These are phyloP conservation scores for Suhomyces taliae DNA, from an alignment of 1,139 yeast genomes.

Conservation along the genomic window DNA sequence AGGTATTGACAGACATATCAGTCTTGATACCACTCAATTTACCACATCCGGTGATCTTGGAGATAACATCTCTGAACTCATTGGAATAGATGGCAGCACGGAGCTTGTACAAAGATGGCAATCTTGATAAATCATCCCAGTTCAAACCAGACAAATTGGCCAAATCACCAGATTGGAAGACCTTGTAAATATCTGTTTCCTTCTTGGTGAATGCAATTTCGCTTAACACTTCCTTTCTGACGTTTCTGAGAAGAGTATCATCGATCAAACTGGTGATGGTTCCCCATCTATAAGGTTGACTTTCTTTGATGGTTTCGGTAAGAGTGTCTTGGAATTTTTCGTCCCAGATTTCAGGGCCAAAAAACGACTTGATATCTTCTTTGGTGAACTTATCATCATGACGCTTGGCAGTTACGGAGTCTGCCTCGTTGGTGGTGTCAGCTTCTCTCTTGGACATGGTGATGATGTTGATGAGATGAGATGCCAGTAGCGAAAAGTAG, in stretches of 20 bases:
- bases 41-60: conserved; percentile 85
- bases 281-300: conserved; percentile 90
- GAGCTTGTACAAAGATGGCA: conserved; percentile 73
- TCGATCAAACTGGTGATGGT: conserved; percentile 71
- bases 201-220: conserved; percentile 90
- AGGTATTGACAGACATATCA: conserved; percentile 90
- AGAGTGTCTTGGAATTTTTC: conserved; percentile 41
- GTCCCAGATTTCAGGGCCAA: conserved; percentile 58
- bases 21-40: conserved; percentile 85
- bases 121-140: conserved; percentile 67
- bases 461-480: background rate
- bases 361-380: conserved; percentile 47
- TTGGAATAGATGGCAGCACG: conserved; percentile 86
- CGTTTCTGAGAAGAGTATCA: conserved; percentile 73
- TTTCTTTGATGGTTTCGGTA: conserved; percentile 41
- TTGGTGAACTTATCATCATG: conserved; percentile 24
- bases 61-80: conserved; percentile 77
- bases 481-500: background rate
- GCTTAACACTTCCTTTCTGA: conserved; percentile 76
- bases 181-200: conserved; percentile 96
- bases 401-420: conserved; percentile 17
- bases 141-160: conserved; percentile 89
- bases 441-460: conserved; percentile 10
- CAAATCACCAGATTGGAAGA: conserved; percentile 91
- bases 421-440: conserved; percentile 4